Conservation (phyloP, 352 stramenopile species). For the Globisporangium takayamanum region DNA sequence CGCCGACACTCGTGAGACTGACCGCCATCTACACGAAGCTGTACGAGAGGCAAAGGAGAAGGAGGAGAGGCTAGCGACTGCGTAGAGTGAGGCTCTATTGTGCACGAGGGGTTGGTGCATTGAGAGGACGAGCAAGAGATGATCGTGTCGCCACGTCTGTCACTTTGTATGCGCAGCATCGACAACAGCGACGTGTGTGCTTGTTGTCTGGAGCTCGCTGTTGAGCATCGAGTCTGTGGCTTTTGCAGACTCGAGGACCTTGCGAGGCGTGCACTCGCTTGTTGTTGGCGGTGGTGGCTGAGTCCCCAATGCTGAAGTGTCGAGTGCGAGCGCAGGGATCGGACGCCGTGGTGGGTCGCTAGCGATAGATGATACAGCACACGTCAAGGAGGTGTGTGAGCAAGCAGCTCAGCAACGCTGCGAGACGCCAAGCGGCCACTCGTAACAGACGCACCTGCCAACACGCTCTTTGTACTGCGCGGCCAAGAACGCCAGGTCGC, state of each 20-base stretch:
- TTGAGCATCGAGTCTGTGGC: constrained; percentile 43
- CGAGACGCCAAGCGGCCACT: too few species aligned
- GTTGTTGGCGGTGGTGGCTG: not conserved
- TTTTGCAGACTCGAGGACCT: constrained; percentile 43
- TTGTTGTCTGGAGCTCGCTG: constrained; percentile 7
- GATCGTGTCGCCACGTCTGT: too few species aligned
- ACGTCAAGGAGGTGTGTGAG: too few species aligned
- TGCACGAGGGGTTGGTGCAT: too few species aligned
- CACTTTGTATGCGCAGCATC: too few species aligned
- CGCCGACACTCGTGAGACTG: too few species aligned
- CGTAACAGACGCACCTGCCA: constrained; percentile 31
- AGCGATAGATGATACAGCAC: not conserved
- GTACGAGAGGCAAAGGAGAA: too few species aligned
- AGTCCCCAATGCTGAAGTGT: not conserved
- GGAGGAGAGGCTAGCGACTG: too few species aligned
- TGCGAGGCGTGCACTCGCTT: constrained; percentile 40
- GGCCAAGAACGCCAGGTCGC: constrained; percentile 44
- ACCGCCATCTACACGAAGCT: too few species aligned
- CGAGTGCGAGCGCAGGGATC: constrained; percentile 1
- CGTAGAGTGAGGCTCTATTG: too few species aligned
- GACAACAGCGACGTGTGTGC: not conserved
- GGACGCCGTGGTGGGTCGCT: constrained; percentile 34
- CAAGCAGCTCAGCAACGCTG: not conserved
- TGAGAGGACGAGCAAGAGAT: too few species aligned
- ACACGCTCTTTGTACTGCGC: constrained; percentile 41